Percentiles rank a stretch among this genome's conserved stretches.
Conservation (phyloP, 2,329 filamentous ascomycete species). For the Aspergillus sp. region DNA sequence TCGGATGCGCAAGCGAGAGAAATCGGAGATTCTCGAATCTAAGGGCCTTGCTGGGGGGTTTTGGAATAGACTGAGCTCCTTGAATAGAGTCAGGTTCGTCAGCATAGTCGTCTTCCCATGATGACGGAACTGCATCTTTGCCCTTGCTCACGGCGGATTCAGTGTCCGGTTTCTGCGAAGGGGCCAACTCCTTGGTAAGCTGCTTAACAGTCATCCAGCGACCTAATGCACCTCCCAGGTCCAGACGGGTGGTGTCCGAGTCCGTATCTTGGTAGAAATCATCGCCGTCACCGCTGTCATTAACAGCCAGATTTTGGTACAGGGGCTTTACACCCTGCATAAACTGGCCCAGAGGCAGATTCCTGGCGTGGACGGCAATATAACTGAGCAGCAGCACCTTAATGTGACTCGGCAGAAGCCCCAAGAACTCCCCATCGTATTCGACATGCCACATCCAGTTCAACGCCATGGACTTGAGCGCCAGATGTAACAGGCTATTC, state of each 20-base stretch:
- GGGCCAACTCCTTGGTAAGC: constrained; percentile 36
- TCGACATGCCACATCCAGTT: constrained; percentile 50
- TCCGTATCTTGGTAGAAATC: constrained; percentile 15
- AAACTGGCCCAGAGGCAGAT: constrained; percentile 28
- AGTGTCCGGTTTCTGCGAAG: constrained; percentile 9
- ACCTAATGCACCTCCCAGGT: constrained; percentile 44
- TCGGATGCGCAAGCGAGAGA: constrained; percentile 48
- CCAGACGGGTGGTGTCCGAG: constrained; percentile 41
- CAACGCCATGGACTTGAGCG: constrained; percentile 45
- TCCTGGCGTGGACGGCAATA: constrained; percentile 41
- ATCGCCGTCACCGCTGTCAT: constrained; percentile 11
- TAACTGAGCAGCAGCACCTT: constrained; percentile 50
- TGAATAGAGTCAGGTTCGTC: constrained; percentile 3
- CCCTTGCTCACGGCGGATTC: constrained; percentile 1
- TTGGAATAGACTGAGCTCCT: constrained; percentile 8
- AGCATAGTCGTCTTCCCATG: constrained; percentile 32
- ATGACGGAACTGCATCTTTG: constrained; percentile 21
- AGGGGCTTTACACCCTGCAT: constrained; percentile 42
- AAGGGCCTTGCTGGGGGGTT: constrained; percentile 15
- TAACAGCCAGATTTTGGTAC: constrained; percentile 24
- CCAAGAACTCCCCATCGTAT: constrained; percentile 48
- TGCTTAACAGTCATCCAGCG: constrained; percentile 41
- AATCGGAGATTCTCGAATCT: constrained; percentile 47
- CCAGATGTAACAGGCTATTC: constrained; percentile 41
- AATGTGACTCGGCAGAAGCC: constrained; percentile 41